These are phyloP conservation scores for Aspergillus persii DNA, from an alignment of 2,329 filamentous ascomycete species.

Conservation along the genomic window DNA sequence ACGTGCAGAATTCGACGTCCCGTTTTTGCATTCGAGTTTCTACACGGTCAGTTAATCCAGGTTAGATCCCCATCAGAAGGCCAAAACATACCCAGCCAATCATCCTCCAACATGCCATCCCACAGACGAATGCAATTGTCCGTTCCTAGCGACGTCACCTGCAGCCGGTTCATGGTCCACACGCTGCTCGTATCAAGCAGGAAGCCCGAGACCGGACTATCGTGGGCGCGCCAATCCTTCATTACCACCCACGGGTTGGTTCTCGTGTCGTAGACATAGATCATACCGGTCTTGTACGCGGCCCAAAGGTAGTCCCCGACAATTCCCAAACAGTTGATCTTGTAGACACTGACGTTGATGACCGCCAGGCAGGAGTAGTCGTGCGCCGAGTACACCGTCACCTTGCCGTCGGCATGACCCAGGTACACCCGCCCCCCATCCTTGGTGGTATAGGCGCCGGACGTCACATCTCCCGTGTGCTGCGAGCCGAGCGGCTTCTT, in stretches of 20 bases:
- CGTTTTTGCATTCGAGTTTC: constrained; percentile 82
- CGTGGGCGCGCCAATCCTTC: constrained; percentile 94
- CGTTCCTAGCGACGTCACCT: constrained; percentile 81
- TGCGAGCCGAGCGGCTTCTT: constrained; percentile 68
- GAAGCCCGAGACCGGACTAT: constrained; percentile 75
- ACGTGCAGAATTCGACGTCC: constrained; percentile 79
- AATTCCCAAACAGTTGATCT: constrained; percentile 83
- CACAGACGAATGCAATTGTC: constrained; percentile 83
- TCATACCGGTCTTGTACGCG: constrained; percentile 88
- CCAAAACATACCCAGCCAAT: constrained; percentile 69
- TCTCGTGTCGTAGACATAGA: constrained; percentile 85
- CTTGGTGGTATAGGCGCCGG: constrained; percentile 71
- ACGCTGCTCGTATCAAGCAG: constrained; percentile 75
- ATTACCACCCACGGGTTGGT: constrained; percentile 81
- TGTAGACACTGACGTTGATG: constrained; percentile 87
- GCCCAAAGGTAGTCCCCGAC: constrained; percentile 86
- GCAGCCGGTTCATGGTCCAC: constrained; percentile 78
- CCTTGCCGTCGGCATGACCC: constrained; percentile 88
- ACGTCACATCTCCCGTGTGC: constrained; percentile 81
- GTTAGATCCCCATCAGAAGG: not conserved
- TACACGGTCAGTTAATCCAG: constrained; percentile 28
- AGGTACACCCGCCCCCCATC: constrained; percentile 81
- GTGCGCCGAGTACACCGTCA: constrained; percentile 82
- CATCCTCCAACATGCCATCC: constrained; percentile 90
- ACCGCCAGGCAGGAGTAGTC: constrained; percentile 76